phyloP scores from a whole-genome alignment of 2,329 filamentous ascomycete genomes.

The Penicillium sp. region DNA sequence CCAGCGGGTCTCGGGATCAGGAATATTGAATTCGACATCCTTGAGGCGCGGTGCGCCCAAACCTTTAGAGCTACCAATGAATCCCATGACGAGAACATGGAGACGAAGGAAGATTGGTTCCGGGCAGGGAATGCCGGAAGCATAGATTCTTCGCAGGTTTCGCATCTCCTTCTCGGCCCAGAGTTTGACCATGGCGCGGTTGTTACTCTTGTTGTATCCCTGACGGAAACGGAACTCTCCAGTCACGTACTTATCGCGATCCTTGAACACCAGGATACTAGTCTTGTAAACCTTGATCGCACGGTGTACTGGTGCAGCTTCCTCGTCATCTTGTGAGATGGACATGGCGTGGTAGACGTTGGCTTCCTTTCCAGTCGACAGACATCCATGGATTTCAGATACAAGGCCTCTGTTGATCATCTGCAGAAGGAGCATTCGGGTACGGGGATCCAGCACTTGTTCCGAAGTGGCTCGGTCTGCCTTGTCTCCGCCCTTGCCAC shows the following conservation, averaged over 20 bases:
- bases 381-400: conserved; percentile 86
- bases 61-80: conserved; percentile 82
- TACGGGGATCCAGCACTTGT: conserved; percentile 89
- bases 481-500: conserved; percentile 60
- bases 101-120: conserved; percentile 83
- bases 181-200: conserved; percentile 93
- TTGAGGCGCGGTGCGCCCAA: conserved; percentile 83
- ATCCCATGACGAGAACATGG: conserved; percentile 94
- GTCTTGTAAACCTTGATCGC: conserved; percentile 99
- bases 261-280: conserved; percentile 94
- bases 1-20: conserved; percentile 71
- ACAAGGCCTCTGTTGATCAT: conserved; percentile 91
- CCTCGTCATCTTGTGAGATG: conserved; percentile 53
- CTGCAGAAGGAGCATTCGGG: conserved; percentile 90
- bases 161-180: conserved; percentile 99
- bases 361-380: conserved; percentile 96
- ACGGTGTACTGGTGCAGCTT: conserved; percentile 59
- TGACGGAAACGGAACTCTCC: conserved; percentile 89
- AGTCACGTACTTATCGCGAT: conserved; percentile 90
- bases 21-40: conserved; percentile 70
- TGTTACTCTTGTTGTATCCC: conserved; percentile 91
- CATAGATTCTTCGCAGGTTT: conserved; percentile 79
- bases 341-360: conserved; percentile 92
- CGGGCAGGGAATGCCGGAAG: conserved; percentile 82
- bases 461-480: conserved; percentile 90